Conservation (phyloP, 2,329 filamentous ascomycete genomes). For the Colletotrichum nymphaeae region DNA sequence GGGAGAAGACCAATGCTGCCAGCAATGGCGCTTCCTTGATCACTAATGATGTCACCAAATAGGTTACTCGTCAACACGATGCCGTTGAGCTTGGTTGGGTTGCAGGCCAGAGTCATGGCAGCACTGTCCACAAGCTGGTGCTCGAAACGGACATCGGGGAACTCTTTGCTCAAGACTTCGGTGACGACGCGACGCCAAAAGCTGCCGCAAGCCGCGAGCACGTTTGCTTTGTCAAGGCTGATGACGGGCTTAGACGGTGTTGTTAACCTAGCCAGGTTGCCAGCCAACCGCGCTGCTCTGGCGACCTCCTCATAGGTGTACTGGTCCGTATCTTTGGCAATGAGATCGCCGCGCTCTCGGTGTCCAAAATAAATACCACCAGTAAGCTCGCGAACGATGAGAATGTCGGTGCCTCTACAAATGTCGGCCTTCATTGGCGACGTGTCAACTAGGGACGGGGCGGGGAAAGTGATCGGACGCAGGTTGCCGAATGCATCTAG, state of each 20-base stretch:
- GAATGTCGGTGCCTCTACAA: constrained; percentile 89
- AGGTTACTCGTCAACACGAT: constrained; percentile 93
- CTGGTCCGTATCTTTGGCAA: constrained; percentile 87
- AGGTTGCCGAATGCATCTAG: constrained; percentile 95
- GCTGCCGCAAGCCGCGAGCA: constrained; percentile 82
- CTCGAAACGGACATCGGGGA: constrained; percentile 83
- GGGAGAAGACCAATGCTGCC: constrained; percentile 91
- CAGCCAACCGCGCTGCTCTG: constrained; percentile 85
- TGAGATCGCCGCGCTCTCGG: constrained; percentile 80
- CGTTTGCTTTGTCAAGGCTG: constrained; percentile 95
- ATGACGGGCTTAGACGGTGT: constrained; percentile 68
- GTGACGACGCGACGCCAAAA: constrained; percentile 90
- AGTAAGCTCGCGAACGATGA: constrained; percentile 91
- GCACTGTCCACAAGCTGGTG: constrained; percentile 96
- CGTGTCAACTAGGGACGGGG: constrained; percentile 82
- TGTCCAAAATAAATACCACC: constrained; percentile 92
- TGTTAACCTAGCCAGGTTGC: constrained; percentile 78
- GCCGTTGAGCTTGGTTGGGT: constrained; percentile 86
- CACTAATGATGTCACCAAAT: constrained; percentile 95
- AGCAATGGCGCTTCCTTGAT: constrained; percentile 94
- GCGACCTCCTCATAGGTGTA: constrained; percentile 90
- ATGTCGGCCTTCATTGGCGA: constrained; percentile 90
- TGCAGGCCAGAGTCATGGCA: constrained; percentile 98
- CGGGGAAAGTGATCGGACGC: constrained; percentile 94
- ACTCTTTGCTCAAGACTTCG: constrained; percentile 88